These are phyloP conservation scores for Trichoderma sp. DNA, from an alignment of 2,329 filamentous ascomycete genomes.

Conservation along the genomic window DNA sequence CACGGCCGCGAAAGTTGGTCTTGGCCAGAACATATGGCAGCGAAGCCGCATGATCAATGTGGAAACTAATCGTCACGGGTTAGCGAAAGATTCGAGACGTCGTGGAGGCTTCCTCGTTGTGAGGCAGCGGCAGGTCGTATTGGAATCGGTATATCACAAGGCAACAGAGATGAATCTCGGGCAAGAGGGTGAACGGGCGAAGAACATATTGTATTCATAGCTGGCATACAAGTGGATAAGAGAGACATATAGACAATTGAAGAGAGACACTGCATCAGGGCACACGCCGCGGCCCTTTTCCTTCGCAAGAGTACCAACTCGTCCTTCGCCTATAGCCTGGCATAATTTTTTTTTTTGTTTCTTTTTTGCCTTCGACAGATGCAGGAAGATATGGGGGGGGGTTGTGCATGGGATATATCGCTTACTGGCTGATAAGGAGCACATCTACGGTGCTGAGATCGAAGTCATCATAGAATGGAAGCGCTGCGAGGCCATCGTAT, in stretches of 20 bases:
- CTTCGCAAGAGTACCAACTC: conserved; percentile 33
- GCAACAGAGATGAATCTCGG: conserved; percentile 17
- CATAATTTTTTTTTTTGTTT: not conserved
- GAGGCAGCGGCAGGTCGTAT: not conserved
- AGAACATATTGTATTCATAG: conserved; percentile 46
- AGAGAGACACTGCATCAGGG: conserved; percentile 25
- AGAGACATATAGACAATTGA: conserved; percentile 27
- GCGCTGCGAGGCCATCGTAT: conserved; percentile 88
- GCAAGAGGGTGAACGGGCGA: conserved; percentile 26
- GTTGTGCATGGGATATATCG: conserved; percentile 30
- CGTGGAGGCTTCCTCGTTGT: conserved; percentile 20
- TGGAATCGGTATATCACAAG: conserved; percentile 28
- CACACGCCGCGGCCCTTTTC: conserved; percentile 23
- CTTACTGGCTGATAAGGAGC: conserved; percentile 98
- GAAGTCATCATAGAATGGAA: conserved; percentile 98
- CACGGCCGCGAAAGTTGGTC: conserved; percentile 93
- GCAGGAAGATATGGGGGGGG: not conserved
- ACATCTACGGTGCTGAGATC: conserved; percentile 97
- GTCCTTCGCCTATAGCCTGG: conserved; percentile 35
- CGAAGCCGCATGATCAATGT: conserved; percentile 98
- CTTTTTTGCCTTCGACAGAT: not conserved
- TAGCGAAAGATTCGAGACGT: conserved; percentile 32
- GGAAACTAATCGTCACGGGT: conserved; percentile 69
- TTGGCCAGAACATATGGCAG: conserved; percentile 96
- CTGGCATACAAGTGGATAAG: conserved; percentile 41